Conservation (phyloP, 805 yeast species). For the Saccharomycopsis selenospora region DNA sequence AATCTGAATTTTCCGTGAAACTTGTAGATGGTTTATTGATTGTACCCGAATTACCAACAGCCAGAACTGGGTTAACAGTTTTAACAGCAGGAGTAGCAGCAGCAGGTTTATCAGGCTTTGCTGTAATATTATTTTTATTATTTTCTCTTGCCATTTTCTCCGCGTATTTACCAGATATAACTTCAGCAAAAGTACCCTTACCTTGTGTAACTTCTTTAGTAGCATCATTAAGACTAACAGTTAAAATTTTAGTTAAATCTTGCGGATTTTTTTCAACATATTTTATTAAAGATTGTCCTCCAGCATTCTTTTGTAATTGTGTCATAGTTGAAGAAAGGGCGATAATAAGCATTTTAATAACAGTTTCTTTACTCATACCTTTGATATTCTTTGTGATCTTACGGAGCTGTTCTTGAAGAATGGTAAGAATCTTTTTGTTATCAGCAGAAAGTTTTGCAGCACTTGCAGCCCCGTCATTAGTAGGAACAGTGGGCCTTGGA, state of each 20-base stretch:
- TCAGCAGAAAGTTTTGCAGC: slow-evolving; percentile 26
- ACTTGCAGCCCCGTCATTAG: slow-evolving; percentile 23
- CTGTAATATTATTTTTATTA: slow-evolving; percentile 9
- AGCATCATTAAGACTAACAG: slow-evolving; percentile 75
- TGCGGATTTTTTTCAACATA: slow-evolving; percentile 76
- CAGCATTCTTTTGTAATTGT: slow-evolving; percentile 76
- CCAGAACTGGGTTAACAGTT: slow-evolving; percentile 18
- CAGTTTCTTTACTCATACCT: slow-evolving; percentile 70
- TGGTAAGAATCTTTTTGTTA: slow-evolving; percentile 59
- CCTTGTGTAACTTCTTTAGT: slow-evolving; percentile 55
- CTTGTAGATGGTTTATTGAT: slow-evolving; percentile 8
- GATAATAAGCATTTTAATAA: slow-evolving; percentile 78
- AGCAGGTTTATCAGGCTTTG: slow-evolving; percentile 9
- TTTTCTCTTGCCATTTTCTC: slow-evolving; percentile 8
- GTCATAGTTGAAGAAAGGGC: slow-evolving; percentile 92
- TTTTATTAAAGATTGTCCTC: slow-evolving; percentile 70
- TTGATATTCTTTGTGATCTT: slow-evolving; percentile 71
- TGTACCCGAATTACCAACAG: slow-evolving; percentile 18
- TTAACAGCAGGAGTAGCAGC: slow-evolving; percentile 21
- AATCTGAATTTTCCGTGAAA: slow-evolving; percentile 1
- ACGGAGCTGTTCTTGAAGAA: slow-evolving; percentile 80
- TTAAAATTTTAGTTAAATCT: slow-evolving; percentile 69
- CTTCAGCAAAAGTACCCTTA: slow-evolving; percentile 37
- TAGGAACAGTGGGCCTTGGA: slow-evolving; percentile 16
- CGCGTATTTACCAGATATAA: slow-evolving; percentile 24